Percentiles rank a stretch among this genome's conserved stretches.
Conservation (phyloP, 768 basidiomycete species). For the Calocybe indica region DNA sequence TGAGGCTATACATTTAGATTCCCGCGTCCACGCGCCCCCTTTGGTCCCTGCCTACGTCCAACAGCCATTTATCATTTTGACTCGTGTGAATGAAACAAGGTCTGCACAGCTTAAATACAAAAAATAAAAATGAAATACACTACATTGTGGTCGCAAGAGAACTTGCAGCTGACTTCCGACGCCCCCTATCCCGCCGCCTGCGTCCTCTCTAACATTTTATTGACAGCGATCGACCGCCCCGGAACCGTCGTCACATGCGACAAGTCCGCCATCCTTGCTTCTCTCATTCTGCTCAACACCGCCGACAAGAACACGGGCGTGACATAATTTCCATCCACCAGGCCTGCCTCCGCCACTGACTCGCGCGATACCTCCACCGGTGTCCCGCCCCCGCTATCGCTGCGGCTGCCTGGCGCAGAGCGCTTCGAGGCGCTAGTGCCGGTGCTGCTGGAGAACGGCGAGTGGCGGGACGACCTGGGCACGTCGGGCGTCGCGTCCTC, state of each 20-base stretch:
- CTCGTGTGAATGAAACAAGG: too few relatives aligned
- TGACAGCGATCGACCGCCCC: slow-evolving; percentile 50
- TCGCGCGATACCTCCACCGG: slow-evolving; percentile 20
- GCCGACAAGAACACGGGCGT: slow-evolving; percentile 55
- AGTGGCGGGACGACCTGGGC: slow-evolving; percentile 15
- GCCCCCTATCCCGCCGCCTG: slow-evolving; percentile 48
- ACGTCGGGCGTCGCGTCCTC: slow-evolving; percentile 48
- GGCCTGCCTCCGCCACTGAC: slow-evolving; percentile 5
- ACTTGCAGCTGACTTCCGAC: not conserved
- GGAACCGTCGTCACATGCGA: slow-evolving; percentile 32
- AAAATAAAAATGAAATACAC: too few relatives aligned
- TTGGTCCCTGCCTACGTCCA: too few relatives aligned
- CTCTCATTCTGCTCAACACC: slow-evolving; percentile 62
- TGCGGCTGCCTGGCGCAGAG: slow-evolving; percentile 14
- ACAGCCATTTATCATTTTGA: too few relatives aligned
- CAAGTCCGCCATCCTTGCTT: slow-evolving; percentile 52
- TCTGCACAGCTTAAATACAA: too few relatives aligned
- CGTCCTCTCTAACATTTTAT: slow-evolving; percentile 69
- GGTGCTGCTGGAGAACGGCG: slow-evolving; percentile 17
- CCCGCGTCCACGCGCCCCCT: too few relatives aligned
- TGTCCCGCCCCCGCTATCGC: slow-evolving; percentile 20
- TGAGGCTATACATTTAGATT: too few relatives aligned
- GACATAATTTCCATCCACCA: slow-evolving; percentile 29
- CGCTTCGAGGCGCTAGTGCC: slow-evolving; percentile 20
- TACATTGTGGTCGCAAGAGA: not conserved